Evolutionary conservation across 306 rosid genomes (phyloP), one percentile per base, ranked within the genome.

Genomic region (Clitoria ternatea): DNA sequence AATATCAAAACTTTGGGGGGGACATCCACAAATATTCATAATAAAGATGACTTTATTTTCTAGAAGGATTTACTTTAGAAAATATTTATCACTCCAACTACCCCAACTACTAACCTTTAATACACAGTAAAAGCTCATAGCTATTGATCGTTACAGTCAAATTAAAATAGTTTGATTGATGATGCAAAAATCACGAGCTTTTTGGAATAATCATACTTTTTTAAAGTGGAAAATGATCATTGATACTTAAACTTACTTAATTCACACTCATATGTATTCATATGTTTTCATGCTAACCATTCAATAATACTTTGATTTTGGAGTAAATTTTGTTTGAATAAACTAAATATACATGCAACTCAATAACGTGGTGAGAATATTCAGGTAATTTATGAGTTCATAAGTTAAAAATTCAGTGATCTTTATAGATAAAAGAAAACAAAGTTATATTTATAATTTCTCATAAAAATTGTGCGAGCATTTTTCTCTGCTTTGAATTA

Each of bases 51-150:
- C 39, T 59, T 32, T 49, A 24, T 42, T 62, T 63, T 22, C 4
- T 29, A 48, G 24, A 59, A 24, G 18, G 10, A 68, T 39, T 24
- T 37, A 48, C 37, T 49, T 69, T n/a, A 40, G 36, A 2, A 39
- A 50, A 13, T 32, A n/a, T n/a, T n/a, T n/a, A n/a, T 57, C 33
- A 43, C 23, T 70, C 64, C 32, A 70, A 70, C 84, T 23, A 63
- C 66, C 40, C 65, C 77, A 74, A 53, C 80, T 22, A 53, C 72
- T 15, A 27, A 19, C 6, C 45, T 42, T 22, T 77, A 29, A 57
- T 40, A 17, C 54, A 42, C 3, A 7, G 65, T 39, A 52, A 69
- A 61, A 76, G 19, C 26, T 23, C 61, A 26, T 13, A 26, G 17
- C 70, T 69, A 61, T 47, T 35, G 66, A 56, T 42, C n/a, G 56